Evolutionary conservation across 192 early-diverging fungal species (phyloP).

Genomic region (Radiomyces spectabilis): DNA sequence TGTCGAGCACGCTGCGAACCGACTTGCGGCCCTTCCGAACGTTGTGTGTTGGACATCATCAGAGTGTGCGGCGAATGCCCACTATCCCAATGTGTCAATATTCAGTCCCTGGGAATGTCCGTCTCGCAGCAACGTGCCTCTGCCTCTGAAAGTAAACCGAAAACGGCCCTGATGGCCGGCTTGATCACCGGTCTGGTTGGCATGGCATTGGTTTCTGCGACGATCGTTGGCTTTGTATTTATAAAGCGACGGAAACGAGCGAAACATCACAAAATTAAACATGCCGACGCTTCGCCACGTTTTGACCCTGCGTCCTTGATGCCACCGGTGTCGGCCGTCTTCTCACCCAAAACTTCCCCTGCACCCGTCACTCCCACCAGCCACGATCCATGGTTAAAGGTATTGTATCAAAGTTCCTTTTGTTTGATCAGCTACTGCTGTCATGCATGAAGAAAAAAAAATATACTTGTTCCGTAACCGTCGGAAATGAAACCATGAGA

Average conservation of each 20-base stretch:
- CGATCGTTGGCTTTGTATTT: constrained; percentile 7
- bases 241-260: constrained; percentile 1
- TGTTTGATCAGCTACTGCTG: too few species aligned
- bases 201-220: neutral
- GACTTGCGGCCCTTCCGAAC: too few species aligned
- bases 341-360: too few species aligned
- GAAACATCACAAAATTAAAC: neutral
- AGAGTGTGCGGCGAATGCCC: neutral
- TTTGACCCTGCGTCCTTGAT: too few species aligned
- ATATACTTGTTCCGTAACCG: too few species aligned
- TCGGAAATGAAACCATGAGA: too few species aligned
- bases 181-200: constrained; percentile 11
- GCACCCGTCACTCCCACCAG: too few species aligned
- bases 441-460: too few species aligned
- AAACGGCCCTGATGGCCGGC: constrained; percentile 1
- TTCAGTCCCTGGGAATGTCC: neutral
- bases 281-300: neutral
- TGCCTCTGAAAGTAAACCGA: neutral
- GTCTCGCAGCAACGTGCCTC: neutral
- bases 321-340: too few species aligned
- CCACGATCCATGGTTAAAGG: too few species aligned
- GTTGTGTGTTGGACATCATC: constrained; percentile 1
- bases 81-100: neutral
- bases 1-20: too few species aligned
- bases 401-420: too few species aligned